Evolutionary conservation across 2,329 filamentous ascomycete species (phyloP).

Genomic region (Rhexocercosporidium sp.): DNA sequence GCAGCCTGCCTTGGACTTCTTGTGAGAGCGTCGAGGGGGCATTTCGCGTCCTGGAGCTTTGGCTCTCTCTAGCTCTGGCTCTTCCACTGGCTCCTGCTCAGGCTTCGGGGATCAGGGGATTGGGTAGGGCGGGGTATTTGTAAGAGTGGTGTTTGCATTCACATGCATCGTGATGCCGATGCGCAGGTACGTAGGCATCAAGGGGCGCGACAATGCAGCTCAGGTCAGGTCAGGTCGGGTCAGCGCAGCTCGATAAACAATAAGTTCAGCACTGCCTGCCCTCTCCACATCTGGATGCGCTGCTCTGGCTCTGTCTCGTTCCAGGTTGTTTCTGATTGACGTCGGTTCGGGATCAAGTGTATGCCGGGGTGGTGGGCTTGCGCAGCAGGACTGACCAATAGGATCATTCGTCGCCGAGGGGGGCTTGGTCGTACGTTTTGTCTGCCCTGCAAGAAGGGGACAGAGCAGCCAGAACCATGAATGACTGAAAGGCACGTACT

Average conservation of each 20-base stretch:
- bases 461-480: too few species aligned
- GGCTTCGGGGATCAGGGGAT: conserved; percentile 17
- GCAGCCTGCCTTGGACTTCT: conserved; percentile 72
- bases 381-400: background rate
- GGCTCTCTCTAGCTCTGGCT: background rate
- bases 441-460: background rate
- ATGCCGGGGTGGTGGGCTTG: background rate
- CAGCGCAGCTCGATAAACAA: conserved; percentile 4
- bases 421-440: background rate
- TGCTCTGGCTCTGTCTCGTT: too few species aligned
- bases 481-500: too few species aligned
- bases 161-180: conserved; percentile 19
- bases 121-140: conserved; percentile 1
- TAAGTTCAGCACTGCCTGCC: background rate
- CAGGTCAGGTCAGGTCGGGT: too few species aligned
- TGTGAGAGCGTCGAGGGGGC: conserved; percentile 71
- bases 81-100: too few species aligned
- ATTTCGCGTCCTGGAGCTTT: conserved; percentile 44
- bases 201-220: background rate
- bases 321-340: conserved; percentile 2
- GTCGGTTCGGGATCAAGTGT: background rate
- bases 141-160: background rate
- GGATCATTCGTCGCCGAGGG: background rate
- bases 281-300: background rate
- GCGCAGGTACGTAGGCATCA: background rate